Evolutionary conservation across 2,329 filamentous ascomycete species (phyloP), one percentile per base, ranked within the genome.

Genomic region (Claviceps sorghi): DNA sequence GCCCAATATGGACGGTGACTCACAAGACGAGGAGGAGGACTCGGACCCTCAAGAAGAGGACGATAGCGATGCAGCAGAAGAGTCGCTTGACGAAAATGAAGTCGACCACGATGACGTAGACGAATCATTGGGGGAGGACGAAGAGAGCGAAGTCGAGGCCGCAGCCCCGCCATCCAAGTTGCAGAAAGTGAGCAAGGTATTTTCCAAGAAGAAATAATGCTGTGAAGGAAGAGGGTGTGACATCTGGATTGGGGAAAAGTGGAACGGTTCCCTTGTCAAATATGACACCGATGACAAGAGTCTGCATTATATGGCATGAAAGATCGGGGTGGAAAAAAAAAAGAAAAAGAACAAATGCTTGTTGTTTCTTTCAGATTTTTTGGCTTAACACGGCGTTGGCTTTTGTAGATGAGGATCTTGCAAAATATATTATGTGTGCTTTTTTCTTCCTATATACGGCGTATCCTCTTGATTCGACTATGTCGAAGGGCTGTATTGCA

Each of bases 41-140:
- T 68, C 66, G 5, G 72, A 11, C 48, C 67, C 62, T 3, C 65
- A 64, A 2, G 68, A 70, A 9, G 72, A 71, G 3, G 71, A 70
- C 2, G 70, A 72, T 34, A 69, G 70, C 46, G 69, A 71, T 15
- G 76, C 72, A 8, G 75, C 63, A 1, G 72, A 73, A 38, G 73
- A 74, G 58, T 70, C 69, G 1, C 64, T 79, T 2, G 76, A 80
- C 22, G 78, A 80, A 54, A 76, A 82, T 19, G 78, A 82, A 54
- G 77, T 78, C 2, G 70, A 79, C 46, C 75, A 82, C 52, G 74
- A 79, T 38, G 80, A 83, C 50, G 71, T 74, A 7, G 69, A 72
- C 34, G 75, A 77, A 50, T 77, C 75, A 9, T 67, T 69, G 64
- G 74, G 72, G 7, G 80, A 83, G 54, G 77, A 78, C 10, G 77